Evolutionary conservation across 257 asterid species (phyloP).

Genomic region (Capsicum pubescens): DNA sequence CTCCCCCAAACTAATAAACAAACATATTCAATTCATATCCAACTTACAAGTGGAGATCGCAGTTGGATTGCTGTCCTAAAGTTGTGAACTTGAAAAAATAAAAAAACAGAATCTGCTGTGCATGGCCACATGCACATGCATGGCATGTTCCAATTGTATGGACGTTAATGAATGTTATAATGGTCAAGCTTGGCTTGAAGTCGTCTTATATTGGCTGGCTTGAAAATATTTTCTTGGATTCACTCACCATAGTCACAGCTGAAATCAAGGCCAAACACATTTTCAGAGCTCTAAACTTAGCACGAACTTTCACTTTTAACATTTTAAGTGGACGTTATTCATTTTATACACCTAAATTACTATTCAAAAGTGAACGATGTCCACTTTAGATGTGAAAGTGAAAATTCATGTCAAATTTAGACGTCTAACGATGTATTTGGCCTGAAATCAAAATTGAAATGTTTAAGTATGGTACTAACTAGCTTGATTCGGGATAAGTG

Average conservation of each 20-base stretch:
- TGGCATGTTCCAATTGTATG: neutral
- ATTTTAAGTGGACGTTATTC: no score
- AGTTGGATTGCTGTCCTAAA: neutral
- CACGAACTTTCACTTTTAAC: no score
- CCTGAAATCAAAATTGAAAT: neutral
- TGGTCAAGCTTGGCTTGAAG: neutral
- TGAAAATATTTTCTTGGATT: neutral
- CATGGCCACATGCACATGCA: neutral
- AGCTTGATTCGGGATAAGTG: neutral
- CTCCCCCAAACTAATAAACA: neutral
- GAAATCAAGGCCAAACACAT: no score
- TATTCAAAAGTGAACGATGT: no score
- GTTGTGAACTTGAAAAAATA: neutral
- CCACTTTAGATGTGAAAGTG: no score
- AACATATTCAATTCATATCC: neutral
- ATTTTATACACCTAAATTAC: no score
- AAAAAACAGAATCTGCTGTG: neutral
- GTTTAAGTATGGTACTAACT: neutral
- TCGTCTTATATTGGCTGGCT: neutral
- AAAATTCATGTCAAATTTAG: no score
- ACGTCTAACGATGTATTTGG: no score
- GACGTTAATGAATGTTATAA: neutral
- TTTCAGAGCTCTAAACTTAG: no score
- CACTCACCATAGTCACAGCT: neutral
- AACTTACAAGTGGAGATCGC: neutral